Evolutionary conservation across 2,329 filamentous ascomycete species (phyloP), one percentile per base, ranked within the genome.

Genomic region (Colletotrichum tropicale): DNA sequence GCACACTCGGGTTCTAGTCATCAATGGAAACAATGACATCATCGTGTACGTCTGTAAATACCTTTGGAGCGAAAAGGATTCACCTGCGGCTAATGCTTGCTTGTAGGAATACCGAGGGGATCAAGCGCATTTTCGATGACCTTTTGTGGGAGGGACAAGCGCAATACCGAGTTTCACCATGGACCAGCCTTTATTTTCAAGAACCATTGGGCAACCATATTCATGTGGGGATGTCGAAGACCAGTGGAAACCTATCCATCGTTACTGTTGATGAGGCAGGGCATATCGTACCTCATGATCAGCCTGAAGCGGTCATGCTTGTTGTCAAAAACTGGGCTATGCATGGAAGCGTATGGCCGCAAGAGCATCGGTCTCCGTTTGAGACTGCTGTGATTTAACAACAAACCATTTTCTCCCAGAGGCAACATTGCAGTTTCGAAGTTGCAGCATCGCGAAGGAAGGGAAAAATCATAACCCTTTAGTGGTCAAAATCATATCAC

Each of bases 11-110:
- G 60, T 75, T 48, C 26, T 75, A 30, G 67, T 71, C 66, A 70
- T 75, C 8, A 71, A 75, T 60, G 72, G 72, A 9, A 75, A 75
- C 60, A 61, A 75, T n/a, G 72, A 75, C 43, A 70, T 70, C 5
- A 48, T 30, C 36, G 52, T 69, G 56, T 64, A 66, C 9, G 24
- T 30, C 28, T 48, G 43, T 48, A 13, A 48, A 48, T 21, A 3
- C 6, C 10, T 48, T 7, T n/a, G 43, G n/a, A 7, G 18, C 6
- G 10, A 21, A 12, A 21, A 21, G 5, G 9, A 43, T 18, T 38
- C 21, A 26, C 24, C 55, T 56, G 24, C 24, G 55, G 24, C 55
- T 56, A 56, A 56, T 10, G 26, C 55, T 28, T 16, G 55, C 12
- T 26, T 28, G n/a, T 9, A 56, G 55, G 12, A 56, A 56, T 24